Percentiles rank a stretch among this genome's conserved stretches.
phyloP scores from a whole-genome alignment of 257 asterid genomes.

The Ehretia macrophylla region DNA sequence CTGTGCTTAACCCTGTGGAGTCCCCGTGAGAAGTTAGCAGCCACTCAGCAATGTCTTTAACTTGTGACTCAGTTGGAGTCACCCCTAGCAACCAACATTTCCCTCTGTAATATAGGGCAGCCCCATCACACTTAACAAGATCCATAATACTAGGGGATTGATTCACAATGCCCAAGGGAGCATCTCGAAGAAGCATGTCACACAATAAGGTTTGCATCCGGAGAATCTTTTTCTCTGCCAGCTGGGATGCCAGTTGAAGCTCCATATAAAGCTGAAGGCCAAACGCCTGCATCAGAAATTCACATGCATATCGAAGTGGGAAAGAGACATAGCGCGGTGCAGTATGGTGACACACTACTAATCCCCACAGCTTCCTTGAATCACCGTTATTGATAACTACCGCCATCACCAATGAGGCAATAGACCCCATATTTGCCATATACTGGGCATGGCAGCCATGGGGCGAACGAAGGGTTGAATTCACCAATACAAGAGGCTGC shows the following conservation, averaged over 20 bases:
- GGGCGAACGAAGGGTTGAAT: constrained; percentile 60
- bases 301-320: constrained; percentile 55
- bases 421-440: constrained; percentile 58
- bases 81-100: constrained; percentile 61
- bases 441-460: constrained; percentile 51
- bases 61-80: constrained; percentile 53
- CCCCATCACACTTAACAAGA: constrained; percentile 71
- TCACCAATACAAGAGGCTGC: constrained; percentile 52
- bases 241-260: constrained; percentile 46
- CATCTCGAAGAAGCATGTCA: constrained; percentile 57
- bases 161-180: constrained; percentile 49
- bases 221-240: constrained; percentile 51
- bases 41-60: constrained; percentile 47
- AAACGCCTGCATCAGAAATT: constrained; percentile 56
- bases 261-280: constrained; percentile 50
- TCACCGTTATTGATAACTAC: constrained; percentile 28
- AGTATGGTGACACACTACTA: constrained; percentile 64
- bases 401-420: constrained; percentile 58
- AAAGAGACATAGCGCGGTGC: constrained; percentile 45
- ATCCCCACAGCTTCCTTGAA: constrained; percentile 56
- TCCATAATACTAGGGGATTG: constrained; percentile 60
- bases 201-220: constrained; percentile 49
- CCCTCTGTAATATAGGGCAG: constrained; percentile 45
- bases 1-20: constrained; percentile 52
- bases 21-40: constrained; percentile 32